Percentiles rank a stretch among this genome's conserved stretches.
Conservation (phyloP, 2,329 filamentous ascomycete genomes). For the Aspergillus sp. region DNA sequence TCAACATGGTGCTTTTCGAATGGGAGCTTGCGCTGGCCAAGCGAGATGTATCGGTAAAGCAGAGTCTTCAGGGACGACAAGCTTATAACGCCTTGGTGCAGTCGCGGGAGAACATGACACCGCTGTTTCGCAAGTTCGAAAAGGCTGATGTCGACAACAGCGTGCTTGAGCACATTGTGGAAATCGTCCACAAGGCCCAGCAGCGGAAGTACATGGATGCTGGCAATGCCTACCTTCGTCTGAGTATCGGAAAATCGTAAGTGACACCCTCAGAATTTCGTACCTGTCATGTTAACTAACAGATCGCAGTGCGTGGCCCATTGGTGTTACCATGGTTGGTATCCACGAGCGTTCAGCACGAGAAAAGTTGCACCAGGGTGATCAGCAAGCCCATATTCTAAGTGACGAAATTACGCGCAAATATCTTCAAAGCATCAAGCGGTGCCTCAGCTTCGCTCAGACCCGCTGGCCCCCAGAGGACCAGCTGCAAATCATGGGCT, state of each 20-base stretch:
- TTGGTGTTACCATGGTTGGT: conserved; percentile 99
- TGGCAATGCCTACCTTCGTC: conserved; percentile 88
- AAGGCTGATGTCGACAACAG: conserved; percentile 76
- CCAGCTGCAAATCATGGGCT: conserved; percentile 93
- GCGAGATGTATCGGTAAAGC: conserved; percentile 62
- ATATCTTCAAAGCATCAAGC: conserved; percentile 96
- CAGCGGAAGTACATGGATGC: conserved; percentile 92
- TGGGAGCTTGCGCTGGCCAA: conserved; percentile 78
- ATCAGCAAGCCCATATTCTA: conserved; percentile 88
- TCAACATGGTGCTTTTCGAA: conserved; percentile 90
- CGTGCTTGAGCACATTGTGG: conserved; percentile 79
- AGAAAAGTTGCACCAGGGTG: conserved; percentile 86
- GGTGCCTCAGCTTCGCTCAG: conserved; percentile 94
- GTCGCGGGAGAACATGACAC: conserved; percentile 83
- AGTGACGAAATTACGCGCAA: conserved; percentile 95
- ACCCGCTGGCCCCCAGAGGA: conserved; percentile 95
- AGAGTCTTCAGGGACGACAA: conserved; percentile 77
- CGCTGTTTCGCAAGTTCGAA: conserved; percentile 89
- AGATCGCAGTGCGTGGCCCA: conserved; percentile 78
- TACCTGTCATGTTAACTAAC: conserved; percentile 21
- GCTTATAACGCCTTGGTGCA: conserved; percentile 86
- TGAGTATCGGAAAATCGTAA: conserved; percentile 89
- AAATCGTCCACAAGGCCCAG: conserved; percentile 91
- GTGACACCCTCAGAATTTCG: conserved; percentile 26
- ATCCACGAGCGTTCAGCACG: conserved; percentile 96